These are phyloP conservation scores for Graphilbum fragrans DNA, from an alignment of 2,329 filamentous ascomycete species.

Conservation along the genomic window DNA sequence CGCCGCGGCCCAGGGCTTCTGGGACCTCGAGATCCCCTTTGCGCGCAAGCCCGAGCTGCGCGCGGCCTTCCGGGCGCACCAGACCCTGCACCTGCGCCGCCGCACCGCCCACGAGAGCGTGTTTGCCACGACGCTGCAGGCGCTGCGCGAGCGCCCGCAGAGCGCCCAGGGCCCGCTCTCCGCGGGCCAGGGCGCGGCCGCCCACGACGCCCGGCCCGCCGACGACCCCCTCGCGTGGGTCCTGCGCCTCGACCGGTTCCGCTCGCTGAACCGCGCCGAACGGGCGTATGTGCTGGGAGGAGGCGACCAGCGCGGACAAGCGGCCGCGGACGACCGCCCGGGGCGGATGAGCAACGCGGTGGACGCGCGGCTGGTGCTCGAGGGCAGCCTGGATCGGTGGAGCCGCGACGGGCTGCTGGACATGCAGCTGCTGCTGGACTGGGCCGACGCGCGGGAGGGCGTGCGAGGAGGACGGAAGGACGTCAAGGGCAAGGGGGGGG, in stretches of 20 bases:
- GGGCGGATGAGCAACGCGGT: constrained; percentile 38
- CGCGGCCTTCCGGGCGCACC: constrained; percentile 52
- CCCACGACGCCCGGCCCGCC: too few relatives aligned
- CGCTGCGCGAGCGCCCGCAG: constrained; percentile 57
- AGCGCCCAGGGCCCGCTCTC: too few relatives aligned
- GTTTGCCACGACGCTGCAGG: constrained; percentile 64
- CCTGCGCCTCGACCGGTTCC: constrained; percentile 48
- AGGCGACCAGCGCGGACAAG: constrained; percentile 14
- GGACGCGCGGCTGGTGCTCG: constrained; percentile 60
- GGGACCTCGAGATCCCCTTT: constrained; percentile 73
- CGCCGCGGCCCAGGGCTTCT: constrained; percentile 54
- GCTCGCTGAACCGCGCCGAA: constrained; percentile 51
- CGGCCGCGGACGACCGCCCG: too few relatives aligned
- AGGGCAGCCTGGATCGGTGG: constrained; percentile 31
- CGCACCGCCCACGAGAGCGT: constrained; percentile 55
- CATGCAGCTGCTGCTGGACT: constrained; percentile 41
- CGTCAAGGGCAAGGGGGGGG: not conserved
- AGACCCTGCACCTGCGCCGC: constrained; percentile 63
- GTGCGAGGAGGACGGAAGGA: not conserved
- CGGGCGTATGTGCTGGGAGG: constrained; percentile 46
- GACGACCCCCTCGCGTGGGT: constrained; percentile 71
- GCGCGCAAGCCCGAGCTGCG: constrained; percentile 47
- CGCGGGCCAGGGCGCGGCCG: too few relatives aligned
- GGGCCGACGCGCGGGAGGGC: constrained; percentile 33
- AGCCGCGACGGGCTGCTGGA: constrained; percentile 31